Evolutionary conservation across 2,329 filamentous ascomycete species (phyloP), one percentile per base, ranked within the genome.

Genomic region (Orbilia ellipsospora): DNA sequence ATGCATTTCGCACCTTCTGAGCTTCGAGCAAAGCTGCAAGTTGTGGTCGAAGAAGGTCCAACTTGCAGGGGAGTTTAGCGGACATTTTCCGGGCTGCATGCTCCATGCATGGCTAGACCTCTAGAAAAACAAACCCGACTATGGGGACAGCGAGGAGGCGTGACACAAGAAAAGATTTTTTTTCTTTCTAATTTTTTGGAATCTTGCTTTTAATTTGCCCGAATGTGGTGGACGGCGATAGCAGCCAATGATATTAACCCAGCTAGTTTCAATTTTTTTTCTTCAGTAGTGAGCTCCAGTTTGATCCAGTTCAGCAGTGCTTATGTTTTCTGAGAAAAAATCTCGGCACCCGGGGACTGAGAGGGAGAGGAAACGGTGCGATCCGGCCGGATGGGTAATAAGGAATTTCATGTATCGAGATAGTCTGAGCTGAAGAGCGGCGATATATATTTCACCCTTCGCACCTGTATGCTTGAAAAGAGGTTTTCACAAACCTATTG

Each of bases 361-460:
- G 51, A 54, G 36, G 7, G 18, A 42, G 26, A 23, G 8, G 13
- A 48, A 12, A 28, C 40, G 56, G 56, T 45, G 56, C 56, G 16
- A 20, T 60, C 54, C 50, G 56, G 55, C 40, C 18, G 45, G 20
- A 59, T 48, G 26, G 50, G 40, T 52, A 45, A 18, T 52, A 40
- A 28, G 42, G 44, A 51, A 15, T 42, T 18, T 13, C 13, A 16
- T 23, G 23, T 23, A 23, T 23, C 4, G 2, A 23, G 50, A 52
- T 18, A n/a, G 52, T 16, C 57, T 51, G 61, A 55, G 48, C 55
- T 56, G 62, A 36, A 36, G 31, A 48, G 48, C n/a, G 28, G 50
- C 36, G 50, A 63, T 66, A 66, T 67, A 66, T 66, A 73, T 62
- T 66, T 40, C 69, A 73, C 62, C 69, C 61, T 73, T 56, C 52